Conservation (phyloP, 768 basidiomycete species). For the Favolaschia claudopus region DNA sequence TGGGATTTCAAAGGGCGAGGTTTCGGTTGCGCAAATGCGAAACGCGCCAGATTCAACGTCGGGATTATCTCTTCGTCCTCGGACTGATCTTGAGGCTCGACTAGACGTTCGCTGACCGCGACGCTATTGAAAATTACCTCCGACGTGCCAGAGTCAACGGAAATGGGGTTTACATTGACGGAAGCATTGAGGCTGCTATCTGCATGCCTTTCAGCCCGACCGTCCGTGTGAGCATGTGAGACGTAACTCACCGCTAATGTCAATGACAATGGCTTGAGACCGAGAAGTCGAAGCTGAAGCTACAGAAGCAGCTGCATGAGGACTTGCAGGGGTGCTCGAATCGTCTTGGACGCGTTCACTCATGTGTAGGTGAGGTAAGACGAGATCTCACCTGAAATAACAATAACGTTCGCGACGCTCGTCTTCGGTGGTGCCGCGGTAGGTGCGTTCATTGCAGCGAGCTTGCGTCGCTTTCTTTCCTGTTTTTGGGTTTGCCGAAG, state of each 20-base stretch:
- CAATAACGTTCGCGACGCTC: neutral
- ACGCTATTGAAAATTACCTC: too few relatives aligned
- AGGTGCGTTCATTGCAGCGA: slow-evolving; percentile 2
- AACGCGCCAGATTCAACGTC: slow-evolving; percentile 43
- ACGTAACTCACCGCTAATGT: slow-evolving; percentile 30
- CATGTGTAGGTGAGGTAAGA: neutral
- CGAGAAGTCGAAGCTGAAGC: neutral
- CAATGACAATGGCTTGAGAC: slow-evolving; percentile 17
- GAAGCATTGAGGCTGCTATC: slow-evolving; percentile 21
- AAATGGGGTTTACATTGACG: neutral
- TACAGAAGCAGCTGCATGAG: neutral
- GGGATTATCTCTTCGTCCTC: slow-evolving; percentile 35
- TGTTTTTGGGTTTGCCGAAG: slow-evolving; percentile 33
- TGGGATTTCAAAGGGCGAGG: slow-evolving; percentile 9
- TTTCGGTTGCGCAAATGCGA: slow-evolving; percentile 42
- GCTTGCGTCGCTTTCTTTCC: slow-evolving; percentile 33
- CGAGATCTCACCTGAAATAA: slow-evolving; percentile 16
- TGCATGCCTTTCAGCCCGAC: neutral
- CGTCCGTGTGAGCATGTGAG: neutral
- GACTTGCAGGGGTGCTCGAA: slow-evolving; percentile 6
- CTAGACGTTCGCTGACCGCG: too few relatives aligned
- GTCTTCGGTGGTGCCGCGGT: neutral
- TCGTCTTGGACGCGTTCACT: slow-evolving; percentile 4
- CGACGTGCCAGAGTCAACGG: too few relatives aligned
- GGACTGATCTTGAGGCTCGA: slow-evolving; percentile 27